Conservation (phyloP, 306 rosid species). For the Astragalus membranaceus region DNA sequence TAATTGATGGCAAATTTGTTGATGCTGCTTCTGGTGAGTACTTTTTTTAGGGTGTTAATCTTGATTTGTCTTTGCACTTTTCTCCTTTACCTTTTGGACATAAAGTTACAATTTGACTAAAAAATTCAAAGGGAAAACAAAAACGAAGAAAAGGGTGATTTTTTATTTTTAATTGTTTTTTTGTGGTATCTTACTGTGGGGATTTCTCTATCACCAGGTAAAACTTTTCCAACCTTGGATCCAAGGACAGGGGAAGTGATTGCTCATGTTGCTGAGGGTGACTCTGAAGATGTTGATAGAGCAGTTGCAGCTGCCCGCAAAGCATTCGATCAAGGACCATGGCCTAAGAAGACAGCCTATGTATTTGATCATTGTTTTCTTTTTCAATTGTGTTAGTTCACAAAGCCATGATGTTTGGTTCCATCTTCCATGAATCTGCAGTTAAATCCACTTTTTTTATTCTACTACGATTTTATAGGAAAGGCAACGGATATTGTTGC, state of each 20-base stretch:
- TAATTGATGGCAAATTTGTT: slow-evolving; percentile 73
- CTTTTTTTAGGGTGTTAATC: background rate
- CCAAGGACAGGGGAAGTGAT: slow-evolving; percentile 85
- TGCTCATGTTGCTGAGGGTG: slow-evolving; percentile 84
- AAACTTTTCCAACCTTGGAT: slow-evolving; percentile 71
- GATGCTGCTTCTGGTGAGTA: slow-evolving; percentile 79
- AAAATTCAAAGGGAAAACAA: background rate
- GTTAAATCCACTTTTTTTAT: background rate
- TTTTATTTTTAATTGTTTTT: background rate
- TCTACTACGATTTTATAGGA: slow-evolving; percentile 38
- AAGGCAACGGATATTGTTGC: slow-evolving; percentile 53
- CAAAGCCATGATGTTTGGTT: background rate
- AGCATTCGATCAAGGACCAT: slow-evolving; percentile 90
- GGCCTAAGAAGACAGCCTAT: slow-evolving; percentile 92
- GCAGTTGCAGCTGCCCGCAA: slow-evolving; percentile 86
- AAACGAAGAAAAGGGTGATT: background rate
- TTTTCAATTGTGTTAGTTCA: background rate
- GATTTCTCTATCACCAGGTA: slow-evolving; percentile 43
- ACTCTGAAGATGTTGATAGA: slow-evolving; percentile 65
- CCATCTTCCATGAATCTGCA: background rate
- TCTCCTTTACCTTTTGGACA: background rate
- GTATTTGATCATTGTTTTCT: slow-evolving; percentile 27
- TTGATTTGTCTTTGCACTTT: background rate
- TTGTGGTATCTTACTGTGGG: slow-evolving; percentile 9
- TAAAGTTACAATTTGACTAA: background rate